Evolutionary conservation across 1,284 basidiomycete species (phyloP).

Genomic region (Ustilago curta): DNA sequence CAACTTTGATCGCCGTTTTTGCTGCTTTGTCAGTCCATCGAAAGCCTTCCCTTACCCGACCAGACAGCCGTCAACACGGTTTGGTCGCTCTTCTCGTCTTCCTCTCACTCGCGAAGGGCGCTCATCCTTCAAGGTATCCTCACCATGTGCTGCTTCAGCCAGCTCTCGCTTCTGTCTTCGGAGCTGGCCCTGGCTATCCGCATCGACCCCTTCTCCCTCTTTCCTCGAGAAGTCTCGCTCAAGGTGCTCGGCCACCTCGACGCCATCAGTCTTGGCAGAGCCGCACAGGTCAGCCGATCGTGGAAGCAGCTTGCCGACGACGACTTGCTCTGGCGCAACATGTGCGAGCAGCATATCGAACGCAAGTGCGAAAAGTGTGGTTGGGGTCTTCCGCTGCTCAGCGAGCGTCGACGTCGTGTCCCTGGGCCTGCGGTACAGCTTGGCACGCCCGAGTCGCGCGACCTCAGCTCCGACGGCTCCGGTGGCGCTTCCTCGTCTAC

Average conservation of each 20-base stretch:
- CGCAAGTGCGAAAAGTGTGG: slow-evolving; percentile 97
- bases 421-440: slow-evolving; percentile 53
- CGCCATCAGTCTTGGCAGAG: slow-evolving; percentile 92
- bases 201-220: slow-evolving; percentile 86
- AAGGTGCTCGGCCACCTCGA: slow-evolving; percentile 93
- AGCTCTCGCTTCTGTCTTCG: slow-evolving; percentile 95
- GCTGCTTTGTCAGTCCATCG: slow-evolving; percentile 79
- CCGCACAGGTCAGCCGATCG: slow-evolving; percentile 87
- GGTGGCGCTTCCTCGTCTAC: slow-evolving; percentile 28
- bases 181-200: slow-evolving; percentile 91
- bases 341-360: slow-evolving; percentile 99
- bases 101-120: slow-evolving; percentile 87
- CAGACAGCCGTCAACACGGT: slow-evolving; percentile 89
- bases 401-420: slow-evolving; percentile 76
- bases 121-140: slow-evolving; percentile 96
- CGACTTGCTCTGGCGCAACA: slow-evolving; percentile 92
- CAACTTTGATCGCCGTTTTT: neutral
- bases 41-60: slow-evolving; percentile 88
- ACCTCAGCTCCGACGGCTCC: slow-evolving; percentile 60
- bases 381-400: slow-evolving; percentile 91
- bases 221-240: slow-evolving; percentile 90
- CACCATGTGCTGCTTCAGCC: slow-evolving; percentile 99
- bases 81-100: slow-evolving; percentile 97
- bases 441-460: slow-evolving; percentile 52
- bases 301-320: slow-evolving; percentile 95